Evolutionary conservation across 768 basidiomycete species (phyloP).

Genomic region (Termitomyces sp.): DNA sequence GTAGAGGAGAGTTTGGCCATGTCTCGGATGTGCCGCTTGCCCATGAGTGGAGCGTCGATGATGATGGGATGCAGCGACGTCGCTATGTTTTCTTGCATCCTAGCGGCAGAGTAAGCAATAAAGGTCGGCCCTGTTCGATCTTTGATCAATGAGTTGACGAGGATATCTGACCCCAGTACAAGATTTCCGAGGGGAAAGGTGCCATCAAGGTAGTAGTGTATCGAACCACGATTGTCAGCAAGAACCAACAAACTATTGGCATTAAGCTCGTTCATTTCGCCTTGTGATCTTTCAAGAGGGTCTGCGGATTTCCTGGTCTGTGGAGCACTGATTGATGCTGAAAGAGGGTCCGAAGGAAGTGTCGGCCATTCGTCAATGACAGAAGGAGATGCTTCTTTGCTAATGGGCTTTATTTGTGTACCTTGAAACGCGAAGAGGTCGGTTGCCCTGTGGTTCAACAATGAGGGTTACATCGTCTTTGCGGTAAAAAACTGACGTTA

Average conservation of each 20-base stretch:
- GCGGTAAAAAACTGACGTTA: constrained; percentile 47
- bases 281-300: constrained; percentile 24
- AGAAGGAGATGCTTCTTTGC: constrained; percentile 47
- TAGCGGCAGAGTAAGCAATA: constrained; percentile 39
- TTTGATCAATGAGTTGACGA: constrained; percentile 41
- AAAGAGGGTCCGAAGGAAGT: constrained; percentile 47
- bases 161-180: constrained; percentile 27
- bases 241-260: constrained; percentile 63
- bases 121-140: constrained; percentile 43
- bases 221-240: constrained; percentile 51
- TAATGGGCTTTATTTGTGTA: constrained; percentile 45
- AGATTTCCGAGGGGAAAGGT: constrained; percentile 66
- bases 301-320: constrained; percentile 27
- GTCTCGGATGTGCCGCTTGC: constrained; percentile 54
- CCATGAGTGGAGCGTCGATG: constrained; percentile 56
- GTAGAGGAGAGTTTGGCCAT: constrained; percentile 69
- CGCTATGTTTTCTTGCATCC: constrained; percentile 16
- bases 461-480: constrained; percentile 13
- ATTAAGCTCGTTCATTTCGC: constrained; percentile 50
- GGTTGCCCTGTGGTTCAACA: constrained; percentile 47
- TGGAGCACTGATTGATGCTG: constrained; percentile 58
- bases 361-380: constrained; percentile 69
- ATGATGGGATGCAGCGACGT: constrained; percentile 40
- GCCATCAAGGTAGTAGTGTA: constrained; percentile 74
- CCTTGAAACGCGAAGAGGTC: constrained; percentile 83